Percentiles rank a stretch among this genome's conserved stretches.
These are phyloP conservation scores for Cutaneotrichosporon sp. DNA, from an alignment of 1,284 basidiomycete genomes.

Conservation along the genomic window DNA sequence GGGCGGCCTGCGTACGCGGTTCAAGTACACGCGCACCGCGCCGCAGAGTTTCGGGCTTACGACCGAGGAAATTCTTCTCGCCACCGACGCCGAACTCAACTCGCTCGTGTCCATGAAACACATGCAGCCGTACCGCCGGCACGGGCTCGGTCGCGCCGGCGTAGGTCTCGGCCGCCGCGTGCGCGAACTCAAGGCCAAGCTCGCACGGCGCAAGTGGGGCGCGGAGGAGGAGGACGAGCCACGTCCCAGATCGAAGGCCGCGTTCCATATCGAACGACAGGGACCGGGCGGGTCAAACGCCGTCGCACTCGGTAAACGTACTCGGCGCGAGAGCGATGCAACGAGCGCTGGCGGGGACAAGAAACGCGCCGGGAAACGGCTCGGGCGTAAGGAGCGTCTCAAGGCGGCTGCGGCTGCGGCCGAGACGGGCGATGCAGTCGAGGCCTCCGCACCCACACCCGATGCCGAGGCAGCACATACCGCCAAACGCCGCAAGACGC, in stretches of 20 bases:
- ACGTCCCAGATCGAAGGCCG: not conserved
- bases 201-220: constrained; percentile 53
- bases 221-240: constrained; percentile 38
- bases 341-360: not conserved
- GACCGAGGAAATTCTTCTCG: constrained; percentile 82
- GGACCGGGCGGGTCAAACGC: constrained; percentile 14
- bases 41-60: constrained; percentile 67
- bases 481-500: constrained; percentile 11
- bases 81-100: constrained; percentile 90
- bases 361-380: constrained; percentile 38
- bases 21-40: constrained; percentile 77
- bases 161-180: constrained; percentile 69
- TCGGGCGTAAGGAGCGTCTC: constrained; percentile 50
- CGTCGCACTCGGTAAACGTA: constrained; percentile 10
- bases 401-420: constrained; percentile 15
- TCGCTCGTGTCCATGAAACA: constrained; percentile 82
- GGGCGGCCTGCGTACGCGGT: constrained; percentile 83
- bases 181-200: constrained; percentile 63
- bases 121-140: constrained; percentile 78
- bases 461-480: not conserved
- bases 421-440: constrained; percentile 7
- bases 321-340: constrained; percentile 12
- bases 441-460: not conserved
- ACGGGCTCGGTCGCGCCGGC: constrained; percentile 47
- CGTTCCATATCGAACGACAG: not conserved